These are phyloP conservation scores for Kingdonia uniflora DNA, from an alignment of 164 flowering plant genomes.

Conservation along the genomic window DNA sequence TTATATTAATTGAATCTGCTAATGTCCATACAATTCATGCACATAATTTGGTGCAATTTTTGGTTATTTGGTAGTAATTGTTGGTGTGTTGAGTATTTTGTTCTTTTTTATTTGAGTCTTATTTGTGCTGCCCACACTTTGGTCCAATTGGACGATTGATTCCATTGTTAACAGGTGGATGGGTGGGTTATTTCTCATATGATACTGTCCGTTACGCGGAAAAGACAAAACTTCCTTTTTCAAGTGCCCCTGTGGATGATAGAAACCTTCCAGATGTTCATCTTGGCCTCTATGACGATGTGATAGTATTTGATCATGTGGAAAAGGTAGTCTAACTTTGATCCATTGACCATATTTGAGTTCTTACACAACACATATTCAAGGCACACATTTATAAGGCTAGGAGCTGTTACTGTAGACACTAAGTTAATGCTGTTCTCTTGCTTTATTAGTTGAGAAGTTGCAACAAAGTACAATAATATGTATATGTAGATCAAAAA, in stretches of 20 bases:
- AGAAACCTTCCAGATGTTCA: slow-evolving; percentile 88
- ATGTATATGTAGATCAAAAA: too few species aligned
- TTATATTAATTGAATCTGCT: too few species aligned
- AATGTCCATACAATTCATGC: too few species aligned
- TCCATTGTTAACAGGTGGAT: slow-evolving; percentile 61
- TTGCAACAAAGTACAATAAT: too few species aligned
- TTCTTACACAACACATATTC: neutral
- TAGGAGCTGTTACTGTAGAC: too few species aligned
- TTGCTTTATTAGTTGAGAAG: too few species aligned
- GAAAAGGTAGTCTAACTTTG: slow-evolving; percentile 52
- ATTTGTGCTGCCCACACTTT: neutral
- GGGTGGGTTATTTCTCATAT: slow-evolving; percentile 95
- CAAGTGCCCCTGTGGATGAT: slow-evolving; percentile 75
- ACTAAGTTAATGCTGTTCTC: too few species aligned
- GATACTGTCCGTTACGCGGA: slow-evolving; percentile 90
- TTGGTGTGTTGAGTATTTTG: too few species aligned
- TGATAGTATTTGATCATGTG: slow-evolving; percentile 89
- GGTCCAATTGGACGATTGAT: neutral
- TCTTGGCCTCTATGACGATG: slow-evolving; percentile 81
- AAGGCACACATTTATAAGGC: neutral
- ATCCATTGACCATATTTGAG: neutral
- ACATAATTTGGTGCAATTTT: too few species aligned
- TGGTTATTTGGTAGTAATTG: too few species aligned
- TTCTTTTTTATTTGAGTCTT: too few species aligned
- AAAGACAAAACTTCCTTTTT: slow-evolving; percentile 78